phyloP scores from a whole-genome alignment of 345 rosid genomes.

The Populus simonii region DNA sequence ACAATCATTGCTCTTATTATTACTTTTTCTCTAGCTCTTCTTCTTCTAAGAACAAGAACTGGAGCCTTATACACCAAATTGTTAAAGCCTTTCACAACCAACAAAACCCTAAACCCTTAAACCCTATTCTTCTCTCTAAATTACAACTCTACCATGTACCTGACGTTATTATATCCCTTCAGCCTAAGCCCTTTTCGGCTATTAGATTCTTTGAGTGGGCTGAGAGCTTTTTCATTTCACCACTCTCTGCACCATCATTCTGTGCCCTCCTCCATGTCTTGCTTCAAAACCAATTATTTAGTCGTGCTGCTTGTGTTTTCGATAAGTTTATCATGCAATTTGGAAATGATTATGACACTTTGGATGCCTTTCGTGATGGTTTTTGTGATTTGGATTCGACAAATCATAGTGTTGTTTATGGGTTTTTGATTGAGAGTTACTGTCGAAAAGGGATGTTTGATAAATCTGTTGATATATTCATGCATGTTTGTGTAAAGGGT shows the following conservation, averaged over 20 bases:
- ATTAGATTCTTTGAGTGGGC: slow-evolving; percentile 2
- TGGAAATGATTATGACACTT: slow-evolving; percentile 23
- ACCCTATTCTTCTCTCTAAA: background rate
- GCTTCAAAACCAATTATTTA: slow-evolving; percentile 33
- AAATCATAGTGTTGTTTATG: slow-evolving; percentile 14
- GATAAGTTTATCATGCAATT: slow-evolving; percentile 30
- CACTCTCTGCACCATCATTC: slow-evolving; percentile 22
- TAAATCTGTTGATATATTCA: slow-evolving; percentile 25
- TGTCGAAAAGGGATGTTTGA: slow-evolving; percentile 32
- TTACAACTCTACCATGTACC: background rate
- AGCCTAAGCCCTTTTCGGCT: background rate
- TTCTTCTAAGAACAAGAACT: background rate
- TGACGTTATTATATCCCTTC: background rate
- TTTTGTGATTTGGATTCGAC: slow-evolving; percentile 4
- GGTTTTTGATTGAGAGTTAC: slow-evolving; percentile 40
- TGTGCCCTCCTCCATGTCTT: slow-evolving; percentile 31
- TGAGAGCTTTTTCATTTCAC: background rate
- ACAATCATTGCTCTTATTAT: no score
- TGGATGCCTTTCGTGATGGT: slow-evolving; percentile 7
- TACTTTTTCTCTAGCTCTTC: slow-evolving; percentile 10
- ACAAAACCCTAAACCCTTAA: background rate
- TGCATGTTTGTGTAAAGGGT: slow-evolving; percentile 19
- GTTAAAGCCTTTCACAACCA: background rate
- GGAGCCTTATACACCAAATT: background rate
- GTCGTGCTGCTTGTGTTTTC: slow-evolving; percentile 36